Conservation (phyloP, 495 filamentous ascomycete species). For the Amorphotheca resinae region DNA sequence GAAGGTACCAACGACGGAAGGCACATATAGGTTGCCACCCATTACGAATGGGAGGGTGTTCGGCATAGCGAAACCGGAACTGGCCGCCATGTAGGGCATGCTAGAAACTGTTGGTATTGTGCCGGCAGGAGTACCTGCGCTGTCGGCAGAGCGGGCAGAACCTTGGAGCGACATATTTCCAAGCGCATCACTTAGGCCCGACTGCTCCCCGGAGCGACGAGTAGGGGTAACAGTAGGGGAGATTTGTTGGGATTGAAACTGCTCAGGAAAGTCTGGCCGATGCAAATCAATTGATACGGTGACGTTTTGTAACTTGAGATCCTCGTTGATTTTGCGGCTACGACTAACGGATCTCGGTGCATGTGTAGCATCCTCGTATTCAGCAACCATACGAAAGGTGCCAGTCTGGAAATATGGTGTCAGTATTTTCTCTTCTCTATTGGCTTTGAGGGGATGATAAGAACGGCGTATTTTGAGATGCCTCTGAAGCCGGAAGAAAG, state of each 20-base stretch:
- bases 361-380: constrained; percentile 41
- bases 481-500: too few species aligned
- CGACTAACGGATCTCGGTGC: constrained; percentile 23
- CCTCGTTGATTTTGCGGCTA: neutral
- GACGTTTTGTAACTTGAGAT: neutral
- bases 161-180: constrained; percentile 15
- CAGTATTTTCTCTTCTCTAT: too few species aligned
- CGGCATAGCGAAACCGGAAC: constrained; percentile 8
- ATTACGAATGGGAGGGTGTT: constrained; percentile 14
- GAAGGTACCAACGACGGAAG: neutral
- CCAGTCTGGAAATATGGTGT: constrained; percentile 16
- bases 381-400: constrained; percentile 31
- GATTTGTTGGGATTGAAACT: neutral
- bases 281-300: neutral
- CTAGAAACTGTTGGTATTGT: constrained; percentile 14
- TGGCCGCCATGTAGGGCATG: neutral
- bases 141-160: neutral
- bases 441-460: too few species aligned
- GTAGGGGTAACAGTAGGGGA: constrained; percentile 4
- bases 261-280: constrained; percentile 1
- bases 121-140: neutral
- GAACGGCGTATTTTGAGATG: too few species aligned
- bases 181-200: constrained; percentile 9
- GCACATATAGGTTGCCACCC: neutral
- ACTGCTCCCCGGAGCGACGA: constrained; percentile 1